Evolutionary conservation across 768 basidiomycete genomes (phyloP), one percentile per base, ranked within the genome.

Genomic region (Thelephora ganbajun): DNA sequence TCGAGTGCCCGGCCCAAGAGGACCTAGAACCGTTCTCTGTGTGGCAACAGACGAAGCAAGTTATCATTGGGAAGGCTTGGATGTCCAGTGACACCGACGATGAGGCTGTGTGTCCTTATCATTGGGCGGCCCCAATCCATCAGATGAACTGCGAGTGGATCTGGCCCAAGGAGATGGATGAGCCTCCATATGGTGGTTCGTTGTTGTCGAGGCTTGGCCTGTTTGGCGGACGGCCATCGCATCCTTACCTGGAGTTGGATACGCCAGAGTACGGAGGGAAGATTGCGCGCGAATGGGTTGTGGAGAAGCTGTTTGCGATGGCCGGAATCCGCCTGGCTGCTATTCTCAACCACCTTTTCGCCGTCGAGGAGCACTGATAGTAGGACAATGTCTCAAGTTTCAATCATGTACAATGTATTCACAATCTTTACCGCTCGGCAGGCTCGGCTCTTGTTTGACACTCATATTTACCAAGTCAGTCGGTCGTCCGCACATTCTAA

Each of bases 311-410:
- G 53, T 66, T 98, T 35, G 82, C 86, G 0, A 83, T 83, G 67
- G 91, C 67, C 0, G 93, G 91, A 1, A 66, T 94, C 26, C 71
- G 93, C 19, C 77, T 94, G 20, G 93, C 92, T 1, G 87, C 78
- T 0, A 63, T 86, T 11, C 64, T 97, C 53, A 96, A 96, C 56
- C 79, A 72, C 57, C 65, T 91, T 12, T 85, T 87, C 51, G 39
- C 39, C 26, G 26, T 30, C 26, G 26, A 30, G 9, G 26, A 4
- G 4, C 26, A 9, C 4, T 9, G 5, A 30, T 9, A 9, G 9
- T 4, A 30, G 4, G 26, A 30, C 9, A 9, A 9, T 30, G 26
- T 30, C 26, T 4, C 26, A 30, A 30, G 26, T 9, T 9, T 9
- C 9, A 30, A 9, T 9, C 26, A 30, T 30, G 9, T 30, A 30